A percentile compares a stretch with the other conserved stretches of the same genome.
These are phyloP conservation scores for Solanum okadae DNA, from an alignment of 257 asterid species.

Conservation along the genomic window DNA sequence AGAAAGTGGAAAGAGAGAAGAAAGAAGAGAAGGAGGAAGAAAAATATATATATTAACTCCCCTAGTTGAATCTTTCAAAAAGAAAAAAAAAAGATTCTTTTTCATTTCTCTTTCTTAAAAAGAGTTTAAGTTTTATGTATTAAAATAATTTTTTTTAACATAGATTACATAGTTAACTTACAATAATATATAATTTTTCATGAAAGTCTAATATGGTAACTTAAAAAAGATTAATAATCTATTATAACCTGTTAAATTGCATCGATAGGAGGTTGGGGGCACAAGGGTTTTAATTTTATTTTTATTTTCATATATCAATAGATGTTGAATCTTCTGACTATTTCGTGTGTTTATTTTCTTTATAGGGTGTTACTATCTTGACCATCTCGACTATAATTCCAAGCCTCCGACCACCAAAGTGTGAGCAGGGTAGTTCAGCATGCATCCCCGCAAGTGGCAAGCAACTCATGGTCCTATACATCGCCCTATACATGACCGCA, in stretches of 20 bases:
- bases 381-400: conserved; percentile 72
- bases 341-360: not conserved
- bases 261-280: fast-evolving
- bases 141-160: too few relatives aligned
- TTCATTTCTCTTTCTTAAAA: not conserved
- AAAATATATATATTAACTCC: not conserved
- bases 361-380: conserved; percentile 62
- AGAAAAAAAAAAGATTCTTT: not conserved
- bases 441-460: conserved; percentile 56
- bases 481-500: conserved; percentile 68
- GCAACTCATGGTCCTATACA: conserved; percentile 48
- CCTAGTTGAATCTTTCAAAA: not conserved
- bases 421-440: conserved; percentile 28
- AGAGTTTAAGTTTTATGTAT: not conserved
- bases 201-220: not conserved
- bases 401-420: conserved; percentile 62
- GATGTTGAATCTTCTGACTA: not conserved
- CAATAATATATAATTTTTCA: not conserved
- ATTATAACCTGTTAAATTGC: not conserved
- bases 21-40: not conserved
- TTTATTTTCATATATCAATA: not conserved
- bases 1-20: not conserved
- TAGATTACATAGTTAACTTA: not conserved
- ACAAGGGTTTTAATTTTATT: not conserved
- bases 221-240: not conserved